Conservation (phyloP, 257 asterid genomes). For the Eucommia ulmoides region DNA sequence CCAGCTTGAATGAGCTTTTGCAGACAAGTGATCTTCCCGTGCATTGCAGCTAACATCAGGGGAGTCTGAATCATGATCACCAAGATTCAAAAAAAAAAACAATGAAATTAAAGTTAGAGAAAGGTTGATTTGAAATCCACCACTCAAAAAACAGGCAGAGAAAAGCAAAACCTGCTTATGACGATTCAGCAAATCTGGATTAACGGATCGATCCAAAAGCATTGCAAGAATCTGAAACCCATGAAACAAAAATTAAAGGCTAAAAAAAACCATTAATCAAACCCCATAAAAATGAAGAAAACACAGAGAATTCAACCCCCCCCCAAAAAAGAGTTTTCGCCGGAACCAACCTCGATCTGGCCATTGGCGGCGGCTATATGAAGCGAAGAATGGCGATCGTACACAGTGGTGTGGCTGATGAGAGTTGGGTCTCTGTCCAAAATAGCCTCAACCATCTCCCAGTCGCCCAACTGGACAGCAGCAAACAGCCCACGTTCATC, state of each 20-base stretch:
- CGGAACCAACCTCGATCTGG: conserved; percentile 78
- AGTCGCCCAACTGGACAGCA: conserved; percentile 71
- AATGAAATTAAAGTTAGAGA: too few relatives aligned
- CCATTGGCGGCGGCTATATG: conserved; percentile 98
- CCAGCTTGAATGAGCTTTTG: conserved; percentile 80
- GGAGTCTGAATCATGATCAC: conserved; percentile 60
- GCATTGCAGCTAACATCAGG: conserved; percentile 98
- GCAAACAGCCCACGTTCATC: conserved; percentile 61
- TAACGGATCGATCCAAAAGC: conserved; percentile 63
- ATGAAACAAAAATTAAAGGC: conserved; percentile 4
- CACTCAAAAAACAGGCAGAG: background rate
- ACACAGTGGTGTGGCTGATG: conserved; percentile 35
- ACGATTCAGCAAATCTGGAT: conserved; percentile 76
- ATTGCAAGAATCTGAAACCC: conserved; percentile 54
- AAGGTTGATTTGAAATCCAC: too few relatives aligned
- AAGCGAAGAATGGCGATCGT: conserved; percentile 68
- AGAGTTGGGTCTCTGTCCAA: conserved; percentile 34
- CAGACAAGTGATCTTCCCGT: conserved; percentile 82
- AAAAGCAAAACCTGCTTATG: conserved; percentile 57
- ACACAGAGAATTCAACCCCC: background rate
- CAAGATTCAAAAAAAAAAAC: conserved; percentile 5
- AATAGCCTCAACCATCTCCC: conserved; percentile 38
- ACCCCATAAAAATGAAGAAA: conserved; percentile 1
- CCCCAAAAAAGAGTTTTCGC: background rate
- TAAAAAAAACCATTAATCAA: conserved; percentile 6